Percentiles rank a stretch among this genome's conserved stretches.
Conservation (phyloP, 2,329 filamentous ascomycete genomes). For the Aspergillus ochraceus region DNA sequence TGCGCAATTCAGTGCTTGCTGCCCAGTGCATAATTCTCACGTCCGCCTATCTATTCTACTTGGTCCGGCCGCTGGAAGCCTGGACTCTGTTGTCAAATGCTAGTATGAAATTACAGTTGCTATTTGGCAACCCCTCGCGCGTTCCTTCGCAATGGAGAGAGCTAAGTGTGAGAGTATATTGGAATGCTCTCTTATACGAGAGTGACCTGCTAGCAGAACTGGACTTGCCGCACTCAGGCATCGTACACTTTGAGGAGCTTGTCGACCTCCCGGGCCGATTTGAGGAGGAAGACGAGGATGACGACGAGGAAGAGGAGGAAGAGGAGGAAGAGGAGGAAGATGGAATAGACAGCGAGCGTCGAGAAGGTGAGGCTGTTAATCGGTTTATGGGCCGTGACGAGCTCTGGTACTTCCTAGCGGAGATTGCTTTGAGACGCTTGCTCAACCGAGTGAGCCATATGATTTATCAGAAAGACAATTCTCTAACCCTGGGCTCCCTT, state of each 20-base stretch:
- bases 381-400: constrained; percentile 69
- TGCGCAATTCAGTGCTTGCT: constrained; percentile 72
- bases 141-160: constrained; percentile 71
- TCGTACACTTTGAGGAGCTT: constrained; percentile 78
- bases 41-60: constrained; percentile 78
- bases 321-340: background rate
- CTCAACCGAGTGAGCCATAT: constrained; percentile 78
- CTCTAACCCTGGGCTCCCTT: constrained; percentile 69
- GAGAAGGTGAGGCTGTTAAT: constrained; percentile 34
- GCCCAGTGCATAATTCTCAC: constrained; percentile 79
- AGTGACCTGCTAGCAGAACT: constrained; percentile 77
- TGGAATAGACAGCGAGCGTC: background rate
- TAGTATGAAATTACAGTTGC: constrained; percentile 76
- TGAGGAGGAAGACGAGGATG: constrained; percentile 61
- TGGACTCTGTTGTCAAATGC: constrained; percentile 79
- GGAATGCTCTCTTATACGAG: constrained; percentile 79
- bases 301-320: background rate
- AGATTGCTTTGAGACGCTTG: constrained; percentile 74
- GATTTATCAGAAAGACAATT: constrained; percentile 73
- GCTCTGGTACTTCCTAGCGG: constrained; percentile 82
- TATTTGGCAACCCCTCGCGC: constrained; percentile 71
- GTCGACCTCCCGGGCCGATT: constrained; percentile 78
- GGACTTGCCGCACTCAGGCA: constrained; percentile 78
- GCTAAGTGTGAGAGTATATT: constrained; percentile 75
- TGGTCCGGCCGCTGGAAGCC: constrained; percentile 78